These are phyloP conservation scores for Pulveroboletus sp. DNA, from an alignment of 768 basidiomycete genomes.

Conservation along the genomic window DNA sequence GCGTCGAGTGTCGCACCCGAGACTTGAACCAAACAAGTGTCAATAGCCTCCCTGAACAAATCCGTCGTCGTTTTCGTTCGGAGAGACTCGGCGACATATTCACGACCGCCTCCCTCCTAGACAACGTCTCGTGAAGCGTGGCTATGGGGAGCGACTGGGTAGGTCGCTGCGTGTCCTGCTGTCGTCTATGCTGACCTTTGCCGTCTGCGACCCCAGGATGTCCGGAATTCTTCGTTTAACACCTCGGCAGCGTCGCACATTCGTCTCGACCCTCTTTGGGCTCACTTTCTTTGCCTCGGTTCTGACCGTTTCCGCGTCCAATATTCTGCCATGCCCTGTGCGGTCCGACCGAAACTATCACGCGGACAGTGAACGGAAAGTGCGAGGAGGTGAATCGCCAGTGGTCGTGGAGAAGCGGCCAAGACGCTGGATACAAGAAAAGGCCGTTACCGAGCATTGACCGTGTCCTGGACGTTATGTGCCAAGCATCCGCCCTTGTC, in stretches of 20 bases:
- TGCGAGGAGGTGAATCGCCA: conserved; percentile 20
- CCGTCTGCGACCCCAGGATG: conserved; percentile 52
- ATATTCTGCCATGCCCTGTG: conserved; percentile 77
- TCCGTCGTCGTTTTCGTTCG: too few species aligned
- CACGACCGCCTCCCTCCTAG: not conserved
- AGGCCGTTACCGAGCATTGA: conserved; percentile 19
- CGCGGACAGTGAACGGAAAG: conserved; percentile 45
- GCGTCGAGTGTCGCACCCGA: too few species aligned
- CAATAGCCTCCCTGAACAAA: conserved; percentile 9
- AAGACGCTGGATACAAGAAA: conserved; percentile 82
- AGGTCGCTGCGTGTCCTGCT: not conserved
- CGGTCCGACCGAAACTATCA: conserved; percentile 52
- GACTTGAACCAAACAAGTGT: conserved; percentile 18
- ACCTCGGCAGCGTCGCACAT: conserved; percentile 54
- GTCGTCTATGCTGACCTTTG: conserved; percentile 37
- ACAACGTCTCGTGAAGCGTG: conserved; percentile 5
- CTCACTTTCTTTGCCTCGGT: conserved; percentile 76
- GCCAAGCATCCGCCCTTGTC: conserved; percentile 1
- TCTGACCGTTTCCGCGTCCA: conserved; percentile 75
- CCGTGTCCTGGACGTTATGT: not conserved
- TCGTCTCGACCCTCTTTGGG: conserved; percentile 76
- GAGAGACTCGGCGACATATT: not conserved
- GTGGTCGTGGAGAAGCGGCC: conserved; percentile 59
- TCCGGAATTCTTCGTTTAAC: conserved; percentile 56
- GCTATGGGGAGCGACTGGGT: conserved; percentile 26